Base-by-base conservation (phyloP, 2,329 filamentous ascomycete species). In the Penicillium sp. region DNA sequence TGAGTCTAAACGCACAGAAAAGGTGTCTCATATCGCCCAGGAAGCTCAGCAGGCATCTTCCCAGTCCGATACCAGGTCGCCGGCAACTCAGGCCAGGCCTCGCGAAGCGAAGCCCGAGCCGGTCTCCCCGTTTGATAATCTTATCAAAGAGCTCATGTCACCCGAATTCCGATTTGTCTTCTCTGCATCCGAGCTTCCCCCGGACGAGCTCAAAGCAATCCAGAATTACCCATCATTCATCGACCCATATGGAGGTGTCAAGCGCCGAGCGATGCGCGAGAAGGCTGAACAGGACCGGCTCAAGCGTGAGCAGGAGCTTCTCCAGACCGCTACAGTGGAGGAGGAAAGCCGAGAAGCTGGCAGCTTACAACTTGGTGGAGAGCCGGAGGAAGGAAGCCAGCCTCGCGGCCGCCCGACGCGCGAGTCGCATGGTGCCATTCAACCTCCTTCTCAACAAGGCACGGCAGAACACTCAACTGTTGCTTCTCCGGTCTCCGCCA, bases 311-410 rank as follows among this genome's bases (percentile, higher is more conserved):
- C 79, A 82, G 55, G 71, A 75, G 41, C 69, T 79, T 23, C 62
- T 80, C 18, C 75, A 78, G 55, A 73, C 76, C 23, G 70, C 73
- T 13, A 69, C 71, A 3, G 76, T 79, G 39, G 77, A 78, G 25
- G 90, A 95, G 56, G 89, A 88, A 49, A 86, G 87, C 49, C 82
- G 83, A 1, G 90, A 93, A 69, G 87, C 87, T 58, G 88, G 88
- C 12, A 97, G 92, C 66, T 77, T 93, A 50, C 91, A 95, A 50
- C 78, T 97, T 15, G 92, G 92, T 49, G 92, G 92, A 38, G 92
- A 97, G 66, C 92, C 92, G 0, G 92, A 97, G 66, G 89, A 95
- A 58, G 79, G 81, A 54, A 85, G 89, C 20, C 71, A 65, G 4
- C 61, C 67, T 0, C 63, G 70, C 46, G 66, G 63, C 49, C 54